phyloP scores from a whole-genome alignment of 208 protist genomes.

The Entamoeba histolytica region DNA sequence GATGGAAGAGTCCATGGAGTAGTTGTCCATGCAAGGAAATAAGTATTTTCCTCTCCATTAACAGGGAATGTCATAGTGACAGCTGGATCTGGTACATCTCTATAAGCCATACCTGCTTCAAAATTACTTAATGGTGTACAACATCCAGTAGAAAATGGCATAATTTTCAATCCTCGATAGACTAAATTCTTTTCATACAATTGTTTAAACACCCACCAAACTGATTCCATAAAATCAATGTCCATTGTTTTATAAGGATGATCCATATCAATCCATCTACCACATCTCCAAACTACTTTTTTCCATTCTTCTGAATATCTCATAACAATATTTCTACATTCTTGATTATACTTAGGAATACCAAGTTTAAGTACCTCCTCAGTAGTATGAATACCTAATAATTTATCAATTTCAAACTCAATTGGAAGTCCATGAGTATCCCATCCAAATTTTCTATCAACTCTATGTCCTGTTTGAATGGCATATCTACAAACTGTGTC shows the following conservation, averaged over 20 bases:
- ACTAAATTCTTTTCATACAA: constrained; percentile 85
- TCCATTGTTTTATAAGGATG: constrained; percentile 99
- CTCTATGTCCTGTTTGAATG: constrained; percentile 82
- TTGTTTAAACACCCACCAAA: constrained; percentile 98
- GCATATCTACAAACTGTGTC: constrained; percentile 91
- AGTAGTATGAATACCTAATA: constrained; percentile 38
- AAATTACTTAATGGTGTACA: constrained; percentile 98
- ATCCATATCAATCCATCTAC: constrained; percentile 97
- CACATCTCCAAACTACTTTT: constrained; percentile 67
- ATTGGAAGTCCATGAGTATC: constrained; percentile 88
- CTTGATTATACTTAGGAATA: constrained; percentile 88
- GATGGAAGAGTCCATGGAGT: constrained; percentile 98
- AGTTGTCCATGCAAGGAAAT: constrained; percentile 96
- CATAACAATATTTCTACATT: constrained; percentile 91
- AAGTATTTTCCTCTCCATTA: constrained; percentile 48
- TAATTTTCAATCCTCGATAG: constrained; percentile 95
- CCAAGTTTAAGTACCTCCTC: constrained; percentile 72
- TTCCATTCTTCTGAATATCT: constrained; percentile 88
- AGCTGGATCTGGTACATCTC: constrained; percentile 73
- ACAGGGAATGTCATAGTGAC: constrained; percentile 52
- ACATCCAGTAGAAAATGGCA: constrained; percentile 90
- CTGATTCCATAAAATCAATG: constrained; percentile 89
- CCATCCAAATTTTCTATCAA: constrained; percentile 93
- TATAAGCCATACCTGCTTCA: constrained; percentile 91
- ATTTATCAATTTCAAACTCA: constrained; percentile 98